A percentile compares a stretch with the other conserved stretches of the same genome.
Evolutionary conservation across 208 protist species (phyloP).

Genomic region (Trypanosoma avium): DNA sequence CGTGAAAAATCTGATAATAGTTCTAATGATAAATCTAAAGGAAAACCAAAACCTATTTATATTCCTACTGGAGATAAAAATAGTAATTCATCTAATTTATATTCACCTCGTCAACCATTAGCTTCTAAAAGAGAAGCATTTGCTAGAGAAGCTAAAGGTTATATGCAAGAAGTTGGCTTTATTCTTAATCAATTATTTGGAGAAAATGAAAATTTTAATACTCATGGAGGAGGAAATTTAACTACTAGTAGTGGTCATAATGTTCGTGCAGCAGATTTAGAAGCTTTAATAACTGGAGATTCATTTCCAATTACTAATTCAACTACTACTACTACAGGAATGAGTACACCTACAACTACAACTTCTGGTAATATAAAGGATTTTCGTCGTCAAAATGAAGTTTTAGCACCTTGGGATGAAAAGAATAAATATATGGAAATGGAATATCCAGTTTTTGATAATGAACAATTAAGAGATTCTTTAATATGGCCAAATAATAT

Average conservation of each 20-base stretch:
- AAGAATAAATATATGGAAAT: conserved; percentile 10
- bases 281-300: conserved; percentile 10
- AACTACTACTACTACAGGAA: not conserved
- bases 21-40: conserved; percentile 11
- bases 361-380: too few relatives aligned
- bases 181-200: conserved; percentile 13
- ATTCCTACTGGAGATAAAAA: not conserved
- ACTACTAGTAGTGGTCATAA: not conserved
- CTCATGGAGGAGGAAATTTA: not conserved
- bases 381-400: not conserved
- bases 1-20: not conserved
- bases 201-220: not conserved
- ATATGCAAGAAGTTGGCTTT: conserved; percentile 13
- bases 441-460: conserved; percentile 17
- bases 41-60: not conserved
- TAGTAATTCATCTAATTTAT: not conserved
- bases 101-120: not conserved
- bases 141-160: conserved; percentile 1
- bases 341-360: not conserved
- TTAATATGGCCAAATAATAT: conserved; percentile 1
- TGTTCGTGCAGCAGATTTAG: conserved; percentile 7
- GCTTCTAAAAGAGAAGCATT: not conserved
- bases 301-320: not conserved
- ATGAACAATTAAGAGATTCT: not conserved
- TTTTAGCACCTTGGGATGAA: not conserved